These are phyloP conservation scores for Microbotryum violaceum DNA, from an alignment of 1,284 basidiomycete species.

Conservation along the genomic window DNA sequence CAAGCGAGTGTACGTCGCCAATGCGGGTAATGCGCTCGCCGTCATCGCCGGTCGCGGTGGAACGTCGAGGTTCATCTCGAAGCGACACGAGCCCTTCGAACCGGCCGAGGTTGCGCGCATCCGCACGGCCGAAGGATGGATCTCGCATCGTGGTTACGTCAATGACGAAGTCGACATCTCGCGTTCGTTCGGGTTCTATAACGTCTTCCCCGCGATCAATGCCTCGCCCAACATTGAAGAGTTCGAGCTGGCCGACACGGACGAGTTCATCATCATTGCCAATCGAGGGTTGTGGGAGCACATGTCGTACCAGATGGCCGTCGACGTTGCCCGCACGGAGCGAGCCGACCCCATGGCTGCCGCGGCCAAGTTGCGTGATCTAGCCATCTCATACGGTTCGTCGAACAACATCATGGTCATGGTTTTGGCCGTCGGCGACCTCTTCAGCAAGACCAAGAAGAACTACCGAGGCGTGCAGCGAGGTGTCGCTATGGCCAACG, in stretches of 20 bases:
- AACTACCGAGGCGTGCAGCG: slow-evolving; percentile 34
- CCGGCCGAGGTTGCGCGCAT: slow-evolving; percentile 77
- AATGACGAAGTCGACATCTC: slow-evolving; percentile 90
- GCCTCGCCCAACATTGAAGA: slow-evolving; percentile 70
- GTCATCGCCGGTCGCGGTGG: slow-evolving; percentile 76
- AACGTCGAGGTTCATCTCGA: slow-evolving; percentile 65
- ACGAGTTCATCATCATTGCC: slow-evolving; percentile 95
- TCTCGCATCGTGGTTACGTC: slow-evolving; percentile 85
- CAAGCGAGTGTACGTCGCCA: slow-evolving; percentile 79
- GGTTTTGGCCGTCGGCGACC: slow-evolving; percentile 78
- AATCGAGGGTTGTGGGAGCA: slow-evolving; percentile 92
- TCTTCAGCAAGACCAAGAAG: slow-evolving; percentile 51
- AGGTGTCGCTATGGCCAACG: slow-evolving; percentile 34
- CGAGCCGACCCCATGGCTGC: slow-evolving; percentile 88
- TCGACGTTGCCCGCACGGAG: slow-evolving; percentile 87
- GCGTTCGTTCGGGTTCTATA: slow-evolving; percentile 88
- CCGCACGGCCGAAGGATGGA: slow-evolving; percentile 87
- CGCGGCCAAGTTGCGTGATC: slow-evolving; percentile 91
- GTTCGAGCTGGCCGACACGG: slow-evolving; percentile 68
- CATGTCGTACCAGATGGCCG: slow-evolving; percentile 89
- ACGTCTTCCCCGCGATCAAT: slow-evolving; percentile 84
- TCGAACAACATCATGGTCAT: slow-evolving; percentile 95
- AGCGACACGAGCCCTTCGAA: slow-evolving; percentile 85
- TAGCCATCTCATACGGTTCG: slow-evolving; percentile 94
- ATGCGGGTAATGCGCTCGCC: slow-evolving; percentile 80